Base-by-base conservation (phyloP, 2,329 filamentous ascomycete genomes). In the Orbilia oligospora region DNA sequence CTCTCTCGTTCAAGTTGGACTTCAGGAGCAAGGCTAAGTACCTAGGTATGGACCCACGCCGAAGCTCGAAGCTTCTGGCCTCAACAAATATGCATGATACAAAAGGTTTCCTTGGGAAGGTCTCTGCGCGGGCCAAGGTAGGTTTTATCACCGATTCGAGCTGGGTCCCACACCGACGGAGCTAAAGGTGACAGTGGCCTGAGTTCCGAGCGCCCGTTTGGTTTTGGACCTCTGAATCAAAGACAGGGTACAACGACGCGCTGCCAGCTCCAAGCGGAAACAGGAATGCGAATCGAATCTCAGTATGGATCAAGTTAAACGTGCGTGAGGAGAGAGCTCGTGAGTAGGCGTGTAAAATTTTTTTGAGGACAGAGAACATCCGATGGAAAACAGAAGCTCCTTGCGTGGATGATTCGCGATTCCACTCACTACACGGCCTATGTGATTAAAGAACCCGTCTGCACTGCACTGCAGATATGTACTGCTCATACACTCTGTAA, bases 171-270 rank as follows among this genome's bases (percentile, higher is more conserved):
- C 49, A 46, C 49, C 12, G 64, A 27, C 44, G 24, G 66, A 65
- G 66, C 72, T 66, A 66, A 76, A 76, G 72, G 72, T 76, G 72
- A 76, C 65, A 76, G 65, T 76, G 72, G 72, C 72, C 72, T 76
- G 72, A 76, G 72, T 76, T 76, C 72, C 72, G 66, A 76, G 58
- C 44, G 22, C 65, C 65, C 66, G 38, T 70, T 76, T 69, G 56
- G 36, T n/a, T 46, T 46, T 46, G 38, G n/a, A 36, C 3, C 38
- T 61, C 56, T 51, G 30, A 9, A 51, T 41, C 46, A 68, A 30
- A n/a, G 36, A 46, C 46, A 53, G 48, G 48, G 66, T 70, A 58
- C 30, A 8, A 38, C 33, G 71, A 76, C 72, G 72, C 72, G 72
- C 72, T 71, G 65, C 22, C 44, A 30, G 27, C 27, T 55, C 58